Evolutionary conservation across 768 basidiomycete genomes (phyloP).

Genomic region (Lactarius akahatsu): DNA sequence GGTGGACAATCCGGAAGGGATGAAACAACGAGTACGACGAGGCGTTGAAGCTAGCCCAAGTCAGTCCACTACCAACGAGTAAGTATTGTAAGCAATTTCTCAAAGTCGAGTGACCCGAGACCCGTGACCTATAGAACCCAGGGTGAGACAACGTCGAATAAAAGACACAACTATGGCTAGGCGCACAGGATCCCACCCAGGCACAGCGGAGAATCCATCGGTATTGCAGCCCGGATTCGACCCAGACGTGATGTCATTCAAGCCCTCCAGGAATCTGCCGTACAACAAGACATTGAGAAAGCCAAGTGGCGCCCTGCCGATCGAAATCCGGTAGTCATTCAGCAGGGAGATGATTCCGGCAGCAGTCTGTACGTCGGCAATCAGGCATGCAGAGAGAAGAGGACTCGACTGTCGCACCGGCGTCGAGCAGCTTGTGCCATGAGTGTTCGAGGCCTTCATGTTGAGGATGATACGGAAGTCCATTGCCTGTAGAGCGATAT

Average conservation of each 20-base stretch:
- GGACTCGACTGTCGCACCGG: not conserved
- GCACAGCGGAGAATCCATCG: not conserved
- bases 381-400: not conserved
- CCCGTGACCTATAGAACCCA: too few relatives aligned
- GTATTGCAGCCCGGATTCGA: not conserved
- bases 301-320: too few relatives aligned
- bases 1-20: too few relatives aligned
- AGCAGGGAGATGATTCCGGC: not conserved
- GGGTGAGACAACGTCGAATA: too few relatives aligned
- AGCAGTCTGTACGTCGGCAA: not conserved
- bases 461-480: not conserved
- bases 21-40: too few relatives aligned
- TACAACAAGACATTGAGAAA: not conserved
- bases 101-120: not conserved
- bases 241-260: not conserved
- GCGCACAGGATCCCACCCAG: not conserved
- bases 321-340: not conserved
- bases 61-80: too few relatives aligned
- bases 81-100: not conserved
- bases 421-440: not conserved
- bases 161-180: not conserved
- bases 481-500: not conserved
- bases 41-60: too few relatives aligned
- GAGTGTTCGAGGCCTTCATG: rapidly evolving
- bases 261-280: not conserved